phyloP scores from a whole-genome alignment of 208 protist genomes.

The Trypanosoma congolense region DNA sequence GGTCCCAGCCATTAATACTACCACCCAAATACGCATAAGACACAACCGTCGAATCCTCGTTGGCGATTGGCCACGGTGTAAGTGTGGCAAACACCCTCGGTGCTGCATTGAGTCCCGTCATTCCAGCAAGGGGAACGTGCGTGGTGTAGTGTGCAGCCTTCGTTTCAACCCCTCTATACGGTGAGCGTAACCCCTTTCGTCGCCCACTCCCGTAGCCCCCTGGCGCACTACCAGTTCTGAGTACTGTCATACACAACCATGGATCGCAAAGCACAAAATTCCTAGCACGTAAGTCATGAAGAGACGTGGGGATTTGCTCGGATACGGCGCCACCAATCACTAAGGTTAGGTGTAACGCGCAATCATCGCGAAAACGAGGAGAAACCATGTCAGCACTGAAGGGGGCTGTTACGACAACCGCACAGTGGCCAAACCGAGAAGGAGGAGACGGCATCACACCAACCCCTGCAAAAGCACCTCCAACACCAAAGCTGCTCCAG shows the following conservation, averaged over 20 bases:
- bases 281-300: slow-evolving; percentile 16
- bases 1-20: slow-evolving; percentile 46
- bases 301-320: slow-evolving; percentile 9
- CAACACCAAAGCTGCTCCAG: slow-evolving; percentile 1
- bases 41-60: slow-evolving; percentile 10
- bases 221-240: neutral
- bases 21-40: slow-evolving; percentile 69
- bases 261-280: slow-evolving; percentile 22
- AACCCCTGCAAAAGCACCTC: neutral
- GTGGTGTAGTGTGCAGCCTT: slow-evolving; percentile 25
- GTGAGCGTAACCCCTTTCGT: too few relatives aligned
- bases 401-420: slow-evolving; percentile 11
- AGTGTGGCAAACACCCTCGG: slow-evolving; percentile 59
- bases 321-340: slow-evolving; percentile 26
- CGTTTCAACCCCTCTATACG: slow-evolving; percentile 1
- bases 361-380: neutral
- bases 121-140: slow-evolving; percentile 33
- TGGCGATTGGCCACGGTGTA: slow-evolving; percentile 35
- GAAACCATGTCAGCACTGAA: neutral
- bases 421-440: slow-evolving; percentile 26
- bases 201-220: too few relatives aligned
- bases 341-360: slow-evolving; percentile 22
- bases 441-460: slow-evolving; percentile 4
- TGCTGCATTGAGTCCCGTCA: slow-evolving; percentile 19
- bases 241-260: slow-evolving; percentile 20